Conservation (phyloP, 2,329 filamentous ascomycete genomes). For the Cadophora sp. region DNA sequence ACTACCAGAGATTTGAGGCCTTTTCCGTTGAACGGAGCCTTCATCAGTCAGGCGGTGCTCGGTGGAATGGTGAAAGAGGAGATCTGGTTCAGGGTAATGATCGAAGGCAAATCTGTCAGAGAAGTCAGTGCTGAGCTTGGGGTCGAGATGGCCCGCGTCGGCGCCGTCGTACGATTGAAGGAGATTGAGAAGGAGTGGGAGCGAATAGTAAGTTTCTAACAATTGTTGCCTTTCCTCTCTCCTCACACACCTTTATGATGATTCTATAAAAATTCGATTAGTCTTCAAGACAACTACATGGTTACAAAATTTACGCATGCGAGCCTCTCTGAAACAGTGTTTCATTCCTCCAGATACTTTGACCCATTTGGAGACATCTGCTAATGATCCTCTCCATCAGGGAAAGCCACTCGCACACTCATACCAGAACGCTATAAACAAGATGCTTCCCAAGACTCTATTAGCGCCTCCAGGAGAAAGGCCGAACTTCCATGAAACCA, state of each 20-base stretch:
- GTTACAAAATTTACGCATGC: constrained; percentile 82
- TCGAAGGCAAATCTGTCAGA: constrained; percentile 61
- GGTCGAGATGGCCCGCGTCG: constrained; percentile 73
- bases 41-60: constrained; percentile 66
- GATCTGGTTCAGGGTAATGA: constrained; percentile 65
- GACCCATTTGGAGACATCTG: constrained; percentile 21
- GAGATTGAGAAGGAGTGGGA: constrained; percentile 72
- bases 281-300: constrained; percentile 98
- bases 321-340: constrained; percentile 70
- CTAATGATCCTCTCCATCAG: constrained; percentile 46
- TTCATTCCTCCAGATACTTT: constrained; percentile 16
- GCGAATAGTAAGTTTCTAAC: constrained; percentile 61
- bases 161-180: constrained; percentile 72
- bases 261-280: constrained; percentile 87
- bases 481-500: constrained; percentile 56
- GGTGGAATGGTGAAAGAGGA: constrained; percentile 69
- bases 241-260: constrained; percentile 58
- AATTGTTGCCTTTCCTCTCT: constrained; percentile 34
- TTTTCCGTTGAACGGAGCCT: constrained; percentile 67
- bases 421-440: constrained; percentile 77
- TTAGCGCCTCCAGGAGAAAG: background rate
- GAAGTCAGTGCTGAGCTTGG: constrained; percentile 68
- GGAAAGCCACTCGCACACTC: constrained; percentile 77
- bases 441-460: constrained; percentile 76
- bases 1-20: constrained; percentile 47